Base-by-base conservation (phyloP, 805 yeast species). In the Candida peoriensis region DNA sequence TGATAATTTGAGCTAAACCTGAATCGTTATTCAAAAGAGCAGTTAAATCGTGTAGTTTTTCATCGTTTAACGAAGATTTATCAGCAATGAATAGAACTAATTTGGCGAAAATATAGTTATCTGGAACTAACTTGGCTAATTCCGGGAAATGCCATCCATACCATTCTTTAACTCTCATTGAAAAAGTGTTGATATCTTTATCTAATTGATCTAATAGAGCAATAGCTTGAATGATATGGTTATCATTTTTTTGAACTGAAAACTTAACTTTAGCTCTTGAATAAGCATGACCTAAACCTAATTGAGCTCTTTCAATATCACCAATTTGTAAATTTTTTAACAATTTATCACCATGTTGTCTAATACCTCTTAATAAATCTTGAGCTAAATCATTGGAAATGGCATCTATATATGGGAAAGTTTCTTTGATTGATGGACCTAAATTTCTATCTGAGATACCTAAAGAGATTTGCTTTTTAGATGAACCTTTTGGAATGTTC, bases 101-200 rank as follows among this genome's bases (percentile, higher is more conserved):
- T 61, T 74, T 78, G 50, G 97, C 96, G 80, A 93, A 93, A 41
- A 96, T 89, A 73, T 93, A 93, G 65, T 93, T 83, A 62, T 93
- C 98, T 70, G 94, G 94, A 69, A 93, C 98, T 56, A 93, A 79
- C 68, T 93, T 96, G 61, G 94, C 98, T 56, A 93, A 76, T 51
- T 90, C 73, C 33, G 98, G 97, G 70, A 90, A 90, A 66, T 90
- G 98, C 98, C 98, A 90, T 48, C 98, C 97, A 67, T 90, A 90
- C 98, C 98, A 90, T 70, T 90, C 98, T 70, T 90, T 93, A 64
- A 89, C 80, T 71, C 98, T 80, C 98, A 90, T 90, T 50, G 97
- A 95, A 58, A 89, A 90, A 37, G 97, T 93, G 70, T 90, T 90
- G 56, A 90, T 77, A 64, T 90, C 98, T 69, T 90, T 90, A 70